Percentiles rank a stretch among this genome's conserved stretches.
Conservation (phyloP, 164 flowering plant species). For the Amborella trichopoda region DNA sequence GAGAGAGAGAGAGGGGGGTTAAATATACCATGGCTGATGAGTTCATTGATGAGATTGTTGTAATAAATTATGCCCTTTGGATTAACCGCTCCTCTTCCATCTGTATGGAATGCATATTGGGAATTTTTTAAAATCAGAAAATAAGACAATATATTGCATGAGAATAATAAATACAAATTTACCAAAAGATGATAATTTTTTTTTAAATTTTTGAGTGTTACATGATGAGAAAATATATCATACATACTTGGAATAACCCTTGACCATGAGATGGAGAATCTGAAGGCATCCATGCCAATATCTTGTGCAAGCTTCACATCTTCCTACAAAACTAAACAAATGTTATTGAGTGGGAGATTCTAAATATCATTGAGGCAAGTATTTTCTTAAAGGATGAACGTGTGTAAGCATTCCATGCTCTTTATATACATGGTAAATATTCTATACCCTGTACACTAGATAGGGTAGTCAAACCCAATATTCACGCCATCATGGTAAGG, state of each 20-base stretch:
- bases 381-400: too few species aligned
- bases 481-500: too few species aligned
- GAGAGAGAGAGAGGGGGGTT: too few species aligned
- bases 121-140: too few species aligned
- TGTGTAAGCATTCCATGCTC: too few species aligned
- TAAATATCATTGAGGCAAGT: too few species aligned
- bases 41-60: conserved; percentile 36
- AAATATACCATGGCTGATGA: conserved; percentile 19
- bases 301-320: conserved; percentile 1
- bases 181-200: too few species aligned
- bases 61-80: conserved; percentile 18
- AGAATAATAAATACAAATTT: neutral
- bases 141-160: neutral
- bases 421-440: too few species aligned
- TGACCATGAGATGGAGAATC: conserved; percentile 2
- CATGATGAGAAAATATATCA: neutral
- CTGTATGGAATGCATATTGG: conserved; percentile 4
- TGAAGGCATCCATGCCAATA: neutral
- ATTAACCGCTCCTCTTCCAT: conserved; percentile 11
- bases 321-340: too few species aligned
- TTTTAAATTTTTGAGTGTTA: neutral
- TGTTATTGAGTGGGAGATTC: neutral
- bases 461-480: too few species aligned
- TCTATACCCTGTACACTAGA: too few species aligned
- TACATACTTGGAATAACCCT: neutral